These are phyloP conservation scores for Selaginella tamariscina DNA, from an alignment of 75 land plant species.

Conservation along the genomic window DNA sequence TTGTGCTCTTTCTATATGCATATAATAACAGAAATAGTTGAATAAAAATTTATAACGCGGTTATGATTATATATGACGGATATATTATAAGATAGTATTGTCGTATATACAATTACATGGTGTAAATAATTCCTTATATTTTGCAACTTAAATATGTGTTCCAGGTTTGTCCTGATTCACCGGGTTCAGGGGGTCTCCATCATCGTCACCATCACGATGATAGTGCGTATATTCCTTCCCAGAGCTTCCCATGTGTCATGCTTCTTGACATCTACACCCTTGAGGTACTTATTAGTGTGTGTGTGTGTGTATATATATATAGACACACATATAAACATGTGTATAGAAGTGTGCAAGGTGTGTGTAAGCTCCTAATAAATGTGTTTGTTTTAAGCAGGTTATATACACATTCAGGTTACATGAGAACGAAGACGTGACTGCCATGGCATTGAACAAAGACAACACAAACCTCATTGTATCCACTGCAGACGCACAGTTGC, in stretches of 20 bases:
- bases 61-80: too few relatives aligned
- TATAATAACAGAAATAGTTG: too few relatives aligned
- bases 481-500: slow-evolving; percentile 69
- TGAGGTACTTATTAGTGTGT: slow-evolving; percentile 13
- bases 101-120: too few relatives aligned
- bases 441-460: slow-evolving; percentile 70
- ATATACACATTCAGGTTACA: slow-evolving; percentile 51
- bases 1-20: too few relatives aligned
- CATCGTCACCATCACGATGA: not conserved
- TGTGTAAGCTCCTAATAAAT: too few relatives aligned
- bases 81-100: too few relatives aligned
- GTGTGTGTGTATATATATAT: slow-evolving; percentile 8
- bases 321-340: too few relatives aligned
- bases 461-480: slow-evolving; percentile 88
- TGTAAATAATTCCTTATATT: too few relatives aligned
- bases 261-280: slow-evolving; percentile 25
- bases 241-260: slow-evolving; percentile 18
- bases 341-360: too few relatives aligned
- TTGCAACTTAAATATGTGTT: too few relatives aligned
- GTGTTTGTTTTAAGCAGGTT: slow-evolving; percentile 48
- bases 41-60: too few relatives aligned
- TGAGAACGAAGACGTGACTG: slow-evolving; percentile 80
- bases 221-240: not conserved
- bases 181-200: not conserved
- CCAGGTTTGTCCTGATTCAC: too few relatives aligned